phyloP scores from a whole-genome alignment of 2,329 filamentous ascomycete species.

The Pestalotiopsis sp. region DNA sequence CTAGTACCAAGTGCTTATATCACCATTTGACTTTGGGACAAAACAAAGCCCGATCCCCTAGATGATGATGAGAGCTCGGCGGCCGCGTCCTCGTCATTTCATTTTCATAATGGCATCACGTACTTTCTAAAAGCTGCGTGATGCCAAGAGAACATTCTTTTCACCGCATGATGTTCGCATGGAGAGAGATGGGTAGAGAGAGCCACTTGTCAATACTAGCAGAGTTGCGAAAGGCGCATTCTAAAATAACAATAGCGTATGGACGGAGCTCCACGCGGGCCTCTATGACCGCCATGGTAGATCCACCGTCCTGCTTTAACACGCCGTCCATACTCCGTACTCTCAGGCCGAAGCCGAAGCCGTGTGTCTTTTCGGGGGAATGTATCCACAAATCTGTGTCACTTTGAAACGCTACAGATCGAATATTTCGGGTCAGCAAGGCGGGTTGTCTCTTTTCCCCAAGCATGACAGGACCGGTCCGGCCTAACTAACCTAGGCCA shows the following conservation, averaged over 20 bases:
- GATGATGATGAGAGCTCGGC: neutral
- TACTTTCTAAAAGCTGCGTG: neutral
- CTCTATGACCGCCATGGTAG: neutral
- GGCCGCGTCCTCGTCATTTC: neutral
- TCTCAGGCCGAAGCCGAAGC: neutral
- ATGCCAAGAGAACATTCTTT: neutral
- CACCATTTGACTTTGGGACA: neutral
- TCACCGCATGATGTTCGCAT: neutral
- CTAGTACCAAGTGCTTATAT: neutral
- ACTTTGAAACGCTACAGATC: neutral
- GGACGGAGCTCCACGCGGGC: neutral
- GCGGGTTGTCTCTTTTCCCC: neutral
- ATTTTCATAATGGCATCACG: too few species aligned
- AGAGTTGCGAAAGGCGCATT: neutral
- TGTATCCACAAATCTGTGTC: neutral
- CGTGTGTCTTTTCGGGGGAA: neutral
- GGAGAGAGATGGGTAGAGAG: neutral
- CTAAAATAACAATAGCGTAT: neutral
- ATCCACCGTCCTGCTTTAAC: neutral
- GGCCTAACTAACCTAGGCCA: neutral
- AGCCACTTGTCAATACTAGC: neutral
- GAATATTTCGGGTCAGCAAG: neutral
- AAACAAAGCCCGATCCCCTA: neutral
- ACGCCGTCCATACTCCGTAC: too few species aligned
- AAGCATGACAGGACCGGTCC: neutral